Evolutionary conservation across 768 basidiomycete species (phyloP).

Genomic region (Amanita inopinata): DNA sequence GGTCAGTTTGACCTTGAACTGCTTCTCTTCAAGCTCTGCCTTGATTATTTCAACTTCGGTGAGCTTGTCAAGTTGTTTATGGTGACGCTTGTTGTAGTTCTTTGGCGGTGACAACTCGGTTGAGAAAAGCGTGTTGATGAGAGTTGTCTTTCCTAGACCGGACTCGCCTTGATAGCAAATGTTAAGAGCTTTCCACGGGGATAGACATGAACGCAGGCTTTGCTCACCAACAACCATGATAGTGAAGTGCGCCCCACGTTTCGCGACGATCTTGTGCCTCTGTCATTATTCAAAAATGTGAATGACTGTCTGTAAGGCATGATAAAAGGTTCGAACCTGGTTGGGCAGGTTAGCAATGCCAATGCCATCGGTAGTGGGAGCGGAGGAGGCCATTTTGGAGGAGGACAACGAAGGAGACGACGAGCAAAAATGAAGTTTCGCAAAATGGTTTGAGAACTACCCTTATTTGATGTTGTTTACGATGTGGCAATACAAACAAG

Average conservation of each 20-base stretch:
- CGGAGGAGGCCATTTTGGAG: conserved; percentile 33
- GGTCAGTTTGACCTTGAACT: conserved; percentile 98
- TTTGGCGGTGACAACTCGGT: conserved; percentile 90
- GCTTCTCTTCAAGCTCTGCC: conserved; percentile 97
- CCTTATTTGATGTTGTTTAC: conserved; percentile 20
- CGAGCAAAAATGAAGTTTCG: conserved; percentile 15
- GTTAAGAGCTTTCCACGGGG: conserved; percentile 7
- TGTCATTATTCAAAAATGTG: conserved; percentile 27
- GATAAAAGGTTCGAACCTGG: conserved; percentile 51
- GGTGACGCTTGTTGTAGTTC: conserved; percentile 81
- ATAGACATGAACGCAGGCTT: background rate
- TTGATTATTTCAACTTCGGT: conserved; percentile 99
- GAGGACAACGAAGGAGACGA: conserved; percentile 11
- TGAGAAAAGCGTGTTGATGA: conserved; percentile 98
- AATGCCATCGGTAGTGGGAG: conserved; percentile 62
- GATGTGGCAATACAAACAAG: conserved; percentile 12
- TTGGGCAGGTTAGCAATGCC: conserved; percentile 97
- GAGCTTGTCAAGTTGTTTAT: conserved; percentile 97
- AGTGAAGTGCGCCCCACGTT: conserved; percentile 95
- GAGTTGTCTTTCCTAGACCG: conserved; percentile 92
- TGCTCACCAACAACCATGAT: conserved; percentile 95
- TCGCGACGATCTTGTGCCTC: conserved; percentile 99
- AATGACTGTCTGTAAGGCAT: conserved; percentile 1
- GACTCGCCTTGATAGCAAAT: conserved; percentile 63
- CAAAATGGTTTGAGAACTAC: conserved; percentile 27